Conservation (phyloP, 306 rosid genomes). For the Echinosophora koreensis region DNA sequence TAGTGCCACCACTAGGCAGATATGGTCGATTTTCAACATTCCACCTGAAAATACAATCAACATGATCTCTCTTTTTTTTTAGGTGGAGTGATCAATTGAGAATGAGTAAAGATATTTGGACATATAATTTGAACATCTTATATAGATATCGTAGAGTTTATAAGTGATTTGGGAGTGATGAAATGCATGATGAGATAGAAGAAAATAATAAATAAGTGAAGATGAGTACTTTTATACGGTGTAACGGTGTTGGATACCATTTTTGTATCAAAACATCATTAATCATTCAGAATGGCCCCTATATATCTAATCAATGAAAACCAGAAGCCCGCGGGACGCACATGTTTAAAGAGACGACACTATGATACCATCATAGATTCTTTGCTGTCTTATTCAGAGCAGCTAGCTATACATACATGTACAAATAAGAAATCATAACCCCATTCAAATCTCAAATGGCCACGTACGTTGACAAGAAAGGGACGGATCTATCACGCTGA, state of each 20-base stretch:
- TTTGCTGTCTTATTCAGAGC: conserved; percentile 23
- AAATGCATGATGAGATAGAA: too few species aligned
- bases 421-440: neutral
- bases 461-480: conserved; percentile 14
- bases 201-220: too few species aligned
- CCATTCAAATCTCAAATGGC: conserved; percentile 18
- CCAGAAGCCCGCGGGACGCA: neutral
- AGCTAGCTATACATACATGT: neutral
- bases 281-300: neutral
- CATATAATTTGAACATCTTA: too few species aligned
- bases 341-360: conserved; percentile 29
- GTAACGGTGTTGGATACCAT: too few species aligned
- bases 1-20: neutral
- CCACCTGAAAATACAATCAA: neutral
- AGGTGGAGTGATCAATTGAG: conserved; percentile 8
- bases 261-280: too few species aligned
- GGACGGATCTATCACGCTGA: conserved; percentile 22
- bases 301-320: conserved; percentile 23
- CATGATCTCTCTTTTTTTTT: neutral
- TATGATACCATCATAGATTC: conserved; percentile 7
- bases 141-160: too few species aligned
- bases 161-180: too few species aligned
- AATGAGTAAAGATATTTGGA: neutral
- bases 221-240: too few species aligned
- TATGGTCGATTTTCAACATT: neutral